Conservation (phyloP, 2,329 filamentous ascomycete genomes). For the Sclerotinia spermophila region DNA sequence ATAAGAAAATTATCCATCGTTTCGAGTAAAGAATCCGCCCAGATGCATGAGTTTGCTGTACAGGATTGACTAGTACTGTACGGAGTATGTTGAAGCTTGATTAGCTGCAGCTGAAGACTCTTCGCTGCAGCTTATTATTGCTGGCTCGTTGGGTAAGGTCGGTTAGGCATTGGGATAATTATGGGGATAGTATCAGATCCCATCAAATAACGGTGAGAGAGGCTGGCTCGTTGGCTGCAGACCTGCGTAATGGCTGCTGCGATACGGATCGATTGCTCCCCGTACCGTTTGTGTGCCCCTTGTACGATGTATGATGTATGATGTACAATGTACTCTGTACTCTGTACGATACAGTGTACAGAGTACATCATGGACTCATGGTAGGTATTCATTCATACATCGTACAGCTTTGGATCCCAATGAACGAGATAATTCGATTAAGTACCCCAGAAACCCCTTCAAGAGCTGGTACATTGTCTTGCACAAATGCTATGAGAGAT, state of each 20-base stretch:
- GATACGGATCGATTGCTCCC: conserved; percentile 1
- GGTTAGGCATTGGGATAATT: neutral
- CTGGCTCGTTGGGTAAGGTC: neutral
- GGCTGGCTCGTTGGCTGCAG: neutral
- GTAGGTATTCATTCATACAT: neutral
- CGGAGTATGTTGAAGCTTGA: neutral
- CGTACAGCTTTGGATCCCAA: neutral
- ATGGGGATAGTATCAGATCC: conserved; percentile 1
- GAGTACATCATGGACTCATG: neutral
- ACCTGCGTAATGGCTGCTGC: neutral
- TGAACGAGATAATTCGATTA: neutral
- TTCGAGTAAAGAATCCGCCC: neutral
- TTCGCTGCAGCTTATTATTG: conserved; percentile 1
- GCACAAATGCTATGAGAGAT: neutral
- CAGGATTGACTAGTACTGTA: neutral
- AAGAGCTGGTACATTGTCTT: too few relatives aligned
- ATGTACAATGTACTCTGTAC: too few relatives aligned
- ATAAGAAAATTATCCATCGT: neutral
- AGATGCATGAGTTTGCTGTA: conserved; percentile 11
- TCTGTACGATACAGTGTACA: too few relatives aligned
- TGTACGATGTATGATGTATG: too few relatives aligned
- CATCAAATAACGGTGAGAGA: conserved; percentile 8
- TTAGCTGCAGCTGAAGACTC: neutral
- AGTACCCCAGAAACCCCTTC: neutral
- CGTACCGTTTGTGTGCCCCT: neutral